Base-by-base conservation (phyloP, 306 rosid species). In the Lathyrus oleraceus region DNA sequence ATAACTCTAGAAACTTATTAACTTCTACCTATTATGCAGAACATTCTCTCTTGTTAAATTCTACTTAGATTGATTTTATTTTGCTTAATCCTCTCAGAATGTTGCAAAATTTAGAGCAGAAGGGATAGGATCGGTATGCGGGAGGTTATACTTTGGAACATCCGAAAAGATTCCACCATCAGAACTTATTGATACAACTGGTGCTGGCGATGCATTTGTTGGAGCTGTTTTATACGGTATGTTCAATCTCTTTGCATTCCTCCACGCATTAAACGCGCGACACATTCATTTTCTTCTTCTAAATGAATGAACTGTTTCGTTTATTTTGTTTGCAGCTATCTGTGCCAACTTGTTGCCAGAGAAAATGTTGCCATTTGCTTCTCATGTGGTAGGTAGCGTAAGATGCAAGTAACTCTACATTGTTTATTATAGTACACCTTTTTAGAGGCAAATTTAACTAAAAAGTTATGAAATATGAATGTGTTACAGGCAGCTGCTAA, bases 191-290 rank as follows among this genome's bases (percentile, higher is more conserved):
- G 99, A 95, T 72, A 87, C 99, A 59, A 91, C 97, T 8, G 99
- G 99, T 76, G 99, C 97, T 27, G 99, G 99, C 30, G 99, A 95
- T 85, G 89, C 96, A 75, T 95, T 95, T 68, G 75, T 87, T 54
- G 99, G 99, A 81, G 97, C 96, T 68, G 86, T 91, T 78, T 67
- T 95, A 58, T 95, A 89, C 67, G 87, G 99, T 94, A 71, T 54
- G 81, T 67, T 71, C 44, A n/a, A 16, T 47, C 32, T 40, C 15
- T 53, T 59, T 42, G 62, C 35, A 11, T 49, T 53, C 32, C 32
- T 53, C 32, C 32, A 53, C 8, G 32, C 30, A 10, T 11, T 53
- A 53, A 53, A 21, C 0, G 2, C 0, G 16, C 2, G 35, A 21
- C 32, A 23, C 8, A 53, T 53, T 21, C 5, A 10, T 53, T 72